phyloP scores from a whole-genome alignment of 306 rosid genomes.

The Prunus kanzakura region DNA sequence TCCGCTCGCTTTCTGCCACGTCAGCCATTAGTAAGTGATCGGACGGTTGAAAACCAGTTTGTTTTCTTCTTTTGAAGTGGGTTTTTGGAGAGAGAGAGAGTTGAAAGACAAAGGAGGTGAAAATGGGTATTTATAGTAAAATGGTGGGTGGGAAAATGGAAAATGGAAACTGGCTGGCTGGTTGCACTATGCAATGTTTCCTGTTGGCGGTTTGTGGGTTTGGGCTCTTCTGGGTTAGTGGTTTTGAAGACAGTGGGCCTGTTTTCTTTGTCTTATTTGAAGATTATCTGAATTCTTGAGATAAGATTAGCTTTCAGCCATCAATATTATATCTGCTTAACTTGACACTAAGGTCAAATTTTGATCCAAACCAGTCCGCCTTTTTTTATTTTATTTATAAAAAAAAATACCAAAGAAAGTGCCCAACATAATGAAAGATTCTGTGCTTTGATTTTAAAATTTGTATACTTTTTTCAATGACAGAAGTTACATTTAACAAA shows the following conservation, averaged over 20 bases:
- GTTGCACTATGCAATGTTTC: neutral
- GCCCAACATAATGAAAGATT: neutral
- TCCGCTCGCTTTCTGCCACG: constrained; percentile 40
- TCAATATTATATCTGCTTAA: neutral
- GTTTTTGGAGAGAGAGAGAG: too few relatives aligned
- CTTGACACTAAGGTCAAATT: too few relatives aligned
- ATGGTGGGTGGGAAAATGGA: neutral
- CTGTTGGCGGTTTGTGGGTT: constrained; percentile 49
- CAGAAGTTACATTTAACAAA: too few relatives aligned
- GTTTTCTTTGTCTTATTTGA: neutral
- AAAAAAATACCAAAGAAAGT: neutral
- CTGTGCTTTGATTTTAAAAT: neutral
- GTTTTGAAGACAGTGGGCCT: constrained; percentile 21
- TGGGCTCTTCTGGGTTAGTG: constrained; percentile 18
- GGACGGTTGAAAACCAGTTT: neutral
- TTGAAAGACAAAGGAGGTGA: neutral
- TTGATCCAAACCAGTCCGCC: neutral
- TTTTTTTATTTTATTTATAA: too few relatives aligned
- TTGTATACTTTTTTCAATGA: neutral
- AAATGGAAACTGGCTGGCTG: neutral
- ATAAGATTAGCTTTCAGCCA: neutral
- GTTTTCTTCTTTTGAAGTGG: neutral
- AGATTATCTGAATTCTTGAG: neutral
- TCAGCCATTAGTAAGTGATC: constrained; percentile 40
- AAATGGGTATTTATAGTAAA: constrained; percentile 8